Evolutionary conservation across 805 yeast species (phyloP), one percentile per base, ranked within the genome.

Genomic region (Cyberlindnera amylophila): DNA sequence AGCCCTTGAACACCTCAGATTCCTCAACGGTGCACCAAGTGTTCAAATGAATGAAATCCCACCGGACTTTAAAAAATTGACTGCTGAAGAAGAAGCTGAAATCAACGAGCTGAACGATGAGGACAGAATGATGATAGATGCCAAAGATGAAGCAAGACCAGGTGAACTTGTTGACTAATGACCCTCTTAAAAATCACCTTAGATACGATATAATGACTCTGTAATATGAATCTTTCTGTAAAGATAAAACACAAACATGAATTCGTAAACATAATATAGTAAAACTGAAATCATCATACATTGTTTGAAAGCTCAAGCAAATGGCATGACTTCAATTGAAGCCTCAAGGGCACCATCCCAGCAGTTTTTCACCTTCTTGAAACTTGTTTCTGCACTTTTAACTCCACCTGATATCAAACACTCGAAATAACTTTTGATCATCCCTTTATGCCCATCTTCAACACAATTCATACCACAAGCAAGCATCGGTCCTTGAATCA

Each of bases 11-110:
- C 88, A 86, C 59, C 67, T 91, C 36, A 65, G 97, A 51, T 83
- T 71, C 56, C 63, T 91, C 44, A 86, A 86, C 54, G 90, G 90
- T 38, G 98, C 98, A 0, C 99, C 99, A 11, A 82, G 95, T 52
- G 98, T 93, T 8, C 84, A 86, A 51, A 88, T 90, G 95, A 81
- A 75, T 47, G 91, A 86, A 48, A 77, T 87, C 7, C 97, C 97
- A 3, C 96, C 96, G 1, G 72, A 67, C 39, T 58, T 58, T 29
- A 52, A 40, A 17, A 57, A 54, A 30, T 31, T 57, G 16, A 49
- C 55, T 2, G 44, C 51, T 37, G 64, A 66, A 18, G 89, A 83
- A 54, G 58, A 63, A 41, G 59, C 43, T 10, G 59, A 68, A 12
- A 38, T 66, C 13, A 63, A 62, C 33, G 59, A 53, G 28, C 34